phyloP scores from a whole-genome alignment of 2,329 filamentous ascomycete genomes.

The Cucurbitaria berberidis region DNA sequence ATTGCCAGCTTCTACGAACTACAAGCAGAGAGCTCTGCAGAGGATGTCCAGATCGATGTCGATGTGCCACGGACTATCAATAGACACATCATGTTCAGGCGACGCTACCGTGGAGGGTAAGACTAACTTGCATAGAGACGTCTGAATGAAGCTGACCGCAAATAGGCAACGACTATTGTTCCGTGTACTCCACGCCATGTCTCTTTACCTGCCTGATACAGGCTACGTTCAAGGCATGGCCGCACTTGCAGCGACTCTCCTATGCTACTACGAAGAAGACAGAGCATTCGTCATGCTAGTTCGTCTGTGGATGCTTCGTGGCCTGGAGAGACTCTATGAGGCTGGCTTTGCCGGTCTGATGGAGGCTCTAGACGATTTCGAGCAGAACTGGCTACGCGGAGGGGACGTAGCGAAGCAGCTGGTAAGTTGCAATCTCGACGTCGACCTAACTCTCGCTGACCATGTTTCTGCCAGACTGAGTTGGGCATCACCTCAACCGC shows the following conservation, averaged over 20 bases:
- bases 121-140: constrained; percentile 4
- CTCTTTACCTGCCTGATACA: constrained; percentile 86
- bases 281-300: constrained; percentile 94
- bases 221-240: constrained; percentile 99
- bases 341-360: constrained; percentile 87
- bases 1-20: constrained; percentile 74
- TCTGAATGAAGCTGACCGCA: constrained; percentile 18
- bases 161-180: constrained; percentile 80
- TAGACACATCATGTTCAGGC: constrained; percentile 95
- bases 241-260: constrained; percentile 84
- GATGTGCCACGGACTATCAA: constrained; percentile 96
- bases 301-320: constrained; percentile 88
- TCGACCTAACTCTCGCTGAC: constrained; percentile 24
- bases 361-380: constrained; percentile 83
- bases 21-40: constrained; percentile 75
- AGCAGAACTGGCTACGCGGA: constrained; percentile 77
- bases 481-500: constrained; percentile 83
- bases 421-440: constrained; percentile 58
- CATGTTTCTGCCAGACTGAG: constrained; percentile 61
- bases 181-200: constrained; percentile 88
- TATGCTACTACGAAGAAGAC: constrained; percentile 98
- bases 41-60: constrained; percentile 96
- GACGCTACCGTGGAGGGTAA: constrained; percentile 81
- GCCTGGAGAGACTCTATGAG: constrained; percentile 82
- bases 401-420: constrained; percentile 82